Evolutionary conservation across 2,329 filamentous ascomycete genomes (phyloP), one percentile per base, ranked within the genome.

Genomic region (Chrysoporthe cubensis): DNA sequence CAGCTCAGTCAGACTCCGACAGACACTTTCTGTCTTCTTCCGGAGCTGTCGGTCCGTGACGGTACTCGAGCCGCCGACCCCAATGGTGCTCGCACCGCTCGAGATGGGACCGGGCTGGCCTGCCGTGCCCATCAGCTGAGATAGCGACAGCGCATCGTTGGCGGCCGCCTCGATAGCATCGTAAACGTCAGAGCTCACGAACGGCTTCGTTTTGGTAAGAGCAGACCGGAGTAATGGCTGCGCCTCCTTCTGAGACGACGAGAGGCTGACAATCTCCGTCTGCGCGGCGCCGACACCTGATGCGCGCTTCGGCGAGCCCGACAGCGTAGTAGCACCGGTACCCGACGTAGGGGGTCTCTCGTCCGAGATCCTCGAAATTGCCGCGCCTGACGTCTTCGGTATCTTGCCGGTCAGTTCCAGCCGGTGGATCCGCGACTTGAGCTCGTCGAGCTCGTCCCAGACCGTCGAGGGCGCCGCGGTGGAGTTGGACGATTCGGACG

Each of bases 381-480:
- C 91, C 2, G 92, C 92, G 46, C 90, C 91, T 2, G 94, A 95
- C 1, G 92, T 94, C 0, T 92, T 82, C 0, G 94, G 94, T 44
- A 96, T 82, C 78, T 96, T 97, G 68, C 94, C 94, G 2, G 93
- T 96, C 72, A 96, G 80, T 78, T 98, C 96, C 11, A 99, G 86
- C 69, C 93, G 92, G 73, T 93, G 90, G 73, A 99, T 97, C 42
- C 96, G 89, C 52, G 93, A 96, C 78, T 98, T 98, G 59, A 99
- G 82, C 71, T 98, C 96, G 73, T 98, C 96, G 40, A 99, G 81
- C 78, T 99, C 96, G 76, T 98, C 96, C 96, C 96, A 99, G 2
- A 99, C 93, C 0, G 94, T 97, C 1, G 94, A 96, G 14, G 94
- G 93, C 1, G 93, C 93, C 1, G 91, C 94, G 0, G 93, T 96